Conservation (phyloP, 768 basidiomycete genomes). For the Kwoniella sp. region DNA sequence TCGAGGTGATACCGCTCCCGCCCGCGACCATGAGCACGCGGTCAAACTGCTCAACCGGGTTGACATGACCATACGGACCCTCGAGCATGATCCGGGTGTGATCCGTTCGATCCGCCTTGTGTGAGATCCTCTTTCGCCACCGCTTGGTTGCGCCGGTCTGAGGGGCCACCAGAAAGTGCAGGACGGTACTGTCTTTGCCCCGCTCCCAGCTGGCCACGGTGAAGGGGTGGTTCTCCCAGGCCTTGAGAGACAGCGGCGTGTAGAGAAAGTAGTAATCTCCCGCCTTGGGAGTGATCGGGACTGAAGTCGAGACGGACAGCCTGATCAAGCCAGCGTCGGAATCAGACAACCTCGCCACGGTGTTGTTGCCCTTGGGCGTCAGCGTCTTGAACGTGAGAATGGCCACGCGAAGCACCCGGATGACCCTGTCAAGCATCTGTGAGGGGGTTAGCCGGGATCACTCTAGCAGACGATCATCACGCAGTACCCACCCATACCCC, state of each 20-base stretch:
- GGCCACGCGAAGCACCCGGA: not conserved
- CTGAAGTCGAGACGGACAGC: conserved; percentile 10
- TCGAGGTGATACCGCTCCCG: conserved; percentile 23
- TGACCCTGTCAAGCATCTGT: conserved; percentile 3
- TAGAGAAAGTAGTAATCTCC: conserved; percentile 34
- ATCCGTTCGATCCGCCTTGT: not conserved
- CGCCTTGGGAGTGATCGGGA: conserved; percentile 16
- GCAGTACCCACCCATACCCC: conserved; percentile 25
- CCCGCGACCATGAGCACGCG: conserved; percentile 23
- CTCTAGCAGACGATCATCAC: too few species aligned
- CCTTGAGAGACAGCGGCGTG: conserved; percentile 11
- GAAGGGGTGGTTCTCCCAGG: conserved; percentile 40
- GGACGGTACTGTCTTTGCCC: not conserved
- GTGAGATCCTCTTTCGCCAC: conserved; percentile 3
- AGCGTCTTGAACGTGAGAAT: conserved; percentile 5
- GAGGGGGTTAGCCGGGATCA: not conserved
- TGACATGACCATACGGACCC: conserved; percentile 28
- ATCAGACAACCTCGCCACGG: conserved; percentile 2
- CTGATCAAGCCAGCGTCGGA: conserved; percentile 14
- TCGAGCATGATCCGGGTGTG: conserved; percentile 18
- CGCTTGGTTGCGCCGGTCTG: conserved; percentile 18
- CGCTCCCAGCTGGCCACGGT: conserved; percentile 23
- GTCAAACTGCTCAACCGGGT: conserved; percentile 14
- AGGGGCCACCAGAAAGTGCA: conserved; percentile 19
- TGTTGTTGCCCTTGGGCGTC: conserved; percentile 2